Evolutionary conservation across 352 stramenopile genomes (phyloP), one percentile per base, ranked within the genome.

Genomic region (Globisporangium orthogonon): DNA sequence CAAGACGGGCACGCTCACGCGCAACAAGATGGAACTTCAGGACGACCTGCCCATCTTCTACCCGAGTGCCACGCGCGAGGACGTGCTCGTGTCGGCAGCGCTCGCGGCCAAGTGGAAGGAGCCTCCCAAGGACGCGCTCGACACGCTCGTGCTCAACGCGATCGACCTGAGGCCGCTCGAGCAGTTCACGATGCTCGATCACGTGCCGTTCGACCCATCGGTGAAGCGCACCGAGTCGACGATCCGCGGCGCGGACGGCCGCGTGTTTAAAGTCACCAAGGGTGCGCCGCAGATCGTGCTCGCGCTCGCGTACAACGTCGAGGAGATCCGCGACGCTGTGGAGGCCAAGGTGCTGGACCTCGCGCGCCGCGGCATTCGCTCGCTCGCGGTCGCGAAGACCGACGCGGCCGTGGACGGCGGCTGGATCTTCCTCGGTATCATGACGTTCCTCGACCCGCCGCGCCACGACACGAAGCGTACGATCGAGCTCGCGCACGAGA

Each of bases 391-490:
- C 28, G 88, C 75, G 18, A 89, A 91, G 31, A 89, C 81, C 33
- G 76, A 83, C 23, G 74, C 89, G n/a, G 51, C 51, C 7, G 76
- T 83, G 10, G 76, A 94, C 52, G 83, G 72, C 44, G 73, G 73
- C 41, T 98, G 94, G 93, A 73, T 96, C 35, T 98, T 99, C 70
- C 68, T 97, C 29, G 96, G 96, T 18, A 83, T 99, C 47, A 79
- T 99, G 58, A 95, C 94, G 37, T 97, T 98, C 77, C 62, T 98
- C 29, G 96, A 99, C 70, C 96, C 96, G 17, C 95, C 96, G 41
- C 90, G 96, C 50, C 83, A 95, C 60, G 96, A 98, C 71, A 98
- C 95, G 31, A 90, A 92, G 54, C 77, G 79, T 37, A 98, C 95
- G 23, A 98, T 99, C 60, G 78, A 95, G 57, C 81, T 83, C 11